Conservation (phyloP, 2,329 filamentous ascomycete species). For the Boeremia exigua region DNA sequence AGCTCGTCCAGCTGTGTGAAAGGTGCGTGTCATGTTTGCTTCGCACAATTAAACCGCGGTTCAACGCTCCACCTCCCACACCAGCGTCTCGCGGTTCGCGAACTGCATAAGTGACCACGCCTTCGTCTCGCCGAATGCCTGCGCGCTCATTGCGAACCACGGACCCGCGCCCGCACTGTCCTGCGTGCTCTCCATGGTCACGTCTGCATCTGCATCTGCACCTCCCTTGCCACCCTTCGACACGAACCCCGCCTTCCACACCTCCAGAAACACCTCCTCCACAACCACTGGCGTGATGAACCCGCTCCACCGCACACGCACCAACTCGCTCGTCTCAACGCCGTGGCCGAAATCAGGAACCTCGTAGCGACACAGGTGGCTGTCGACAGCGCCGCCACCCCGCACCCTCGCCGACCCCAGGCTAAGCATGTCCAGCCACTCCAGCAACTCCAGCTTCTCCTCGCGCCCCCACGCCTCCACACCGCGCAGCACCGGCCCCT, state of each 20-base stretch:
- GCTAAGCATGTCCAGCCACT: conserved; percentile 75
- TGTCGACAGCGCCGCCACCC: conserved; percentile 66
- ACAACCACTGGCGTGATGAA: conserved; percentile 49
- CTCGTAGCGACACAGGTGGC: conserved; percentile 72
- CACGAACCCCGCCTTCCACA: conserved; percentile 29
- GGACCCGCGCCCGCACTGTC: conserved; percentile 16
- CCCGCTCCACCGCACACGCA: conserved; percentile 52
- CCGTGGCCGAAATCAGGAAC: conserved; percentile 55
- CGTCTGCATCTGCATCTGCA: conserved; percentile 15
- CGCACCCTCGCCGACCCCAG: conserved; percentile 69
- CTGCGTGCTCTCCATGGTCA: conserved; percentile 12
- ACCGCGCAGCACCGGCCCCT: conserved; percentile 36
- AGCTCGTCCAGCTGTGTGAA: no score
- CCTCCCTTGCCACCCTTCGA: conserved; percentile 4
- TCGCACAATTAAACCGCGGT: no score
- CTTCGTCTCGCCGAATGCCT: conserved; percentile 35
- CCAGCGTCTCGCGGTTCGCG: conserved; percentile 39
- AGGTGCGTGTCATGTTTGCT: no score
- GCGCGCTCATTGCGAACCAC: conserved; percentile 43
- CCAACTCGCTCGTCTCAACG: conserved; percentile 31
- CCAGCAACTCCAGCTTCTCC: conserved; percentile 70
- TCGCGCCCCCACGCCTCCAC: conserved; percentile 52
- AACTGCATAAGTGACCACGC: conserved; percentile 44
- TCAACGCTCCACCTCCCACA: conserved; percentile 41
- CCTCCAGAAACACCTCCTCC: conserved; percentile 33